Evolutionary conservation across 495 filamentous ascomycete species (phyloP).

Genomic region (Podospora fimiseda): DNA sequence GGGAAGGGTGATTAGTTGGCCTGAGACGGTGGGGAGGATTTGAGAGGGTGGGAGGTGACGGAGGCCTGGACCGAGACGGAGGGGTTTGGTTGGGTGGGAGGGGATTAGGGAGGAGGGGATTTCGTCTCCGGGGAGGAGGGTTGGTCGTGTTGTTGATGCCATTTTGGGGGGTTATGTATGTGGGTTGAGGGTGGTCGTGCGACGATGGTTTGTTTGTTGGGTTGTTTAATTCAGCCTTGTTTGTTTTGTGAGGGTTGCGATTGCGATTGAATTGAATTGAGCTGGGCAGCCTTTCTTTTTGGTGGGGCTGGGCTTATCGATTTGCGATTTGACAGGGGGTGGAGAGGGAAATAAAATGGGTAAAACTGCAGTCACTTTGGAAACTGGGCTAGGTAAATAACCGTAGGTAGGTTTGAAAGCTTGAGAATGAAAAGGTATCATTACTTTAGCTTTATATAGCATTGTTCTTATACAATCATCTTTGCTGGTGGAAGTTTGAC

Average conservation of each 20-base stretch:
- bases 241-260: background rate
- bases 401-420: too few species aligned
- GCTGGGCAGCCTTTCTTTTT: constrained; percentile 15
- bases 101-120: constrained; percentile 60
- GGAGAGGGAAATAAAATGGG: background rate
- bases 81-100: constrained; percentile 54
- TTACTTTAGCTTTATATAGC: too few species aligned
- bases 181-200: too few species aligned
- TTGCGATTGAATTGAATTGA: too few species aligned
- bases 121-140: constrained; percentile 76
- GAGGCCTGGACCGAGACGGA: constrained; percentile 82
- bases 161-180: too few species aligned
- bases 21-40: constrained; percentile 71
- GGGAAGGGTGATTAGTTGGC: constrained; percentile 65
- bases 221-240: constrained; percentile 13
- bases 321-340: background rate
- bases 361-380: too few species aligned
- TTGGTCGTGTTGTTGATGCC: constrained; percentile 36
- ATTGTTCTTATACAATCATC: too few species aligned
- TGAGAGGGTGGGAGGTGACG: constrained; percentile 63
- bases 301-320: constrained; percentile 4
- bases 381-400: too few species aligned
- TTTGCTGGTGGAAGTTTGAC: too few species aligned
- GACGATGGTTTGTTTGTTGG: background rate
- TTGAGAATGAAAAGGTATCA: too few species aligned